A percentile compares a stretch with the other conserved stretches of the same genome.
Evolutionary conservation across 176 grass and related monocot genomes (phyloP).

Genomic region (Aegilops bicornis): DNA sequence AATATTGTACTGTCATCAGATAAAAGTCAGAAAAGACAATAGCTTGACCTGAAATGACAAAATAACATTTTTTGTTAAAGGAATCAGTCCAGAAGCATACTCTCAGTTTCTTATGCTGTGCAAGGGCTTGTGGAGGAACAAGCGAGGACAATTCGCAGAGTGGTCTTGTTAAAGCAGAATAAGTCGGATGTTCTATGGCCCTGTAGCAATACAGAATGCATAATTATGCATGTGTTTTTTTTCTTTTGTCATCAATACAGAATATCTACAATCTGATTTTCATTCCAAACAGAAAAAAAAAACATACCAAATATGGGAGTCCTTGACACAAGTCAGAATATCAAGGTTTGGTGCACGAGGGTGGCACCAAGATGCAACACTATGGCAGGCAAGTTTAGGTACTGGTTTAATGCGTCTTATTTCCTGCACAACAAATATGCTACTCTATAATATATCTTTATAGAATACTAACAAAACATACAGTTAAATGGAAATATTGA

Average conservation of each 20-base stretch:
- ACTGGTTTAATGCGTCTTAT: slow-evolving; percentile 98
- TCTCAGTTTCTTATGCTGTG: slow-evolving; percentile 86
- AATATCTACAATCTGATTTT: slow-evolving; percentile 27
- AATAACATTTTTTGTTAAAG: not conserved
- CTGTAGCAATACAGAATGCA: slow-evolving; percentile 54
- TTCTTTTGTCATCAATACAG: slow-evolving; percentile 10
- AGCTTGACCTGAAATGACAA: slow-evolving; percentile 19
- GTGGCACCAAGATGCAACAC: slow-evolving; percentile 99
- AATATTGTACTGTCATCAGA: not conserved
- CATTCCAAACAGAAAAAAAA: not conserved
- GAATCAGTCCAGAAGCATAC: slow-evolving; percentile 56
- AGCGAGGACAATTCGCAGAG: slow-evolving; percentile 96
- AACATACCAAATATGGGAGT: slow-evolving; percentile 97
- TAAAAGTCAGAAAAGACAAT: slow-evolving; percentile 10
- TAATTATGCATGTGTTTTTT: slow-evolving; percentile 13
- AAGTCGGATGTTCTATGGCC: slow-evolving; percentile 98
- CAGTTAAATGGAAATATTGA: slow-evolving; percentile 10
- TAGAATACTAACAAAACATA: slow-evolving; percentile 25
- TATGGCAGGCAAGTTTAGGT: slow-evolving; percentile 95
- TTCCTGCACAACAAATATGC: slow-evolving; percentile 58
- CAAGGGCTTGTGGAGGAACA: slow-evolving; percentile 90
- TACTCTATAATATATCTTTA: slow-evolving; percentile 14
- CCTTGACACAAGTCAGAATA: slow-evolving; percentile 99
- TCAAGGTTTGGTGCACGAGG: slow-evolving; percentile 97
- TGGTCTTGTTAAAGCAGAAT: slow-evolving; percentile 97